phyloP scores from a whole-genome alignment of 1,284 basidiomycete genomes.

The Heterobasidion occidentale region DNA sequence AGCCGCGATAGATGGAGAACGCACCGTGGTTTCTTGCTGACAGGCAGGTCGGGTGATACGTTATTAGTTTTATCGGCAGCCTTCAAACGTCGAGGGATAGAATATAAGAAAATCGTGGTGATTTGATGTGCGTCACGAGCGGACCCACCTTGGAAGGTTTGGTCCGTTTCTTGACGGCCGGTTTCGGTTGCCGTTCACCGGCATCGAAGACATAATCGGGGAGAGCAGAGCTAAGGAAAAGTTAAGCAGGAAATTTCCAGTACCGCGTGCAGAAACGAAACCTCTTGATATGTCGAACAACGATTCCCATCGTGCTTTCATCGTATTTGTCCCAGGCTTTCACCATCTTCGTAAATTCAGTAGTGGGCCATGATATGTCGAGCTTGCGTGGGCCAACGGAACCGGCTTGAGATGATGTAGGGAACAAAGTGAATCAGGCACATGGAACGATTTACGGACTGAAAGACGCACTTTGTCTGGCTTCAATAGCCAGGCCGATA shows the following conservation, averaged over 20 bases:
- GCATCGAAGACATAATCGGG: slow-evolving; percentile 82
- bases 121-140: neutral
- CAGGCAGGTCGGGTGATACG: slow-evolving; percentile 59
- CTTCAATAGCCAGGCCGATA: slow-evolving; percentile 90
- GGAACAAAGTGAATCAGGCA: slow-evolving; percentile 9
- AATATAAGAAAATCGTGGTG: slow-evolving; percentile 13
- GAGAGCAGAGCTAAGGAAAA: slow-evolving; percentile 46
- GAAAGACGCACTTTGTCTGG: slow-evolving; percentile 70
- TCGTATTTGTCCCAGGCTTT: slow-evolving; percentile 97
- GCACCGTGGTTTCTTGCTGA: slow-evolving; percentile 60
- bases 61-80: slow-evolving; percentile 54
- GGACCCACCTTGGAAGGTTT: slow-evolving; percentile 70
- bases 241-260: slow-evolving; percentile 10
- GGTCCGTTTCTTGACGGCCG: slow-evolving; percentile 44
- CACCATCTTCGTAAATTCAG: slow-evolving; percentile 92
- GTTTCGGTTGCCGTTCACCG: slow-evolving; percentile 66
- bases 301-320: slow-evolving; percentile 88
- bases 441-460: slow-evolving; percentile 1
- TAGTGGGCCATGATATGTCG: slow-evolving; percentile 96
- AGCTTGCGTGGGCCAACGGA: slow-evolving; percentile 70
- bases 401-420: slow-evolving; percentile 41
- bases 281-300: slow-evolving; percentile 92
- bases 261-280: slow-evolving; percentile 28
- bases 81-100: slow-evolving; percentile 27
- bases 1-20: slow-evolving; percentile 16